phyloP scores from a whole-genome alignment of 2,329 filamentous ascomycete genomes.

The Lithohypha guttulata region DNA sequence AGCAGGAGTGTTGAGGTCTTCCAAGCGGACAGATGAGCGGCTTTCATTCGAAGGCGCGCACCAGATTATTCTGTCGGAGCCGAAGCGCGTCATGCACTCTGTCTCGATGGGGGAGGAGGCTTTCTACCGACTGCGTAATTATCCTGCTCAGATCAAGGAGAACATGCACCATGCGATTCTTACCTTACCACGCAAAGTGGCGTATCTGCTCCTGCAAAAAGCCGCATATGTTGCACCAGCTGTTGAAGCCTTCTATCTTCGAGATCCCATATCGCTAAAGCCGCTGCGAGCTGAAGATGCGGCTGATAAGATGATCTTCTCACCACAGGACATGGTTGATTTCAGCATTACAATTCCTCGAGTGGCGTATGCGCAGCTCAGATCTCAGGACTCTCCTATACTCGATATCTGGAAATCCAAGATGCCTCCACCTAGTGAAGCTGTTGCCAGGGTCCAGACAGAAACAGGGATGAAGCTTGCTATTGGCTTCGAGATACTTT shows the following conservation, averaged over 20 bases:
- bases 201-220: slow-evolving; percentile 63
- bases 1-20: slow-evolving; percentile 38
- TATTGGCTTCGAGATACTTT: slow-evolving; percentile 82
- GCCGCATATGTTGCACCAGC: slow-evolving; percentile 71
- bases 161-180: slow-evolving; percentile 67
- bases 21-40: slow-evolving; percentile 29
- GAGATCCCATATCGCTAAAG: slow-evolving; percentile 67
- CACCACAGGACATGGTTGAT: slow-evolving; percentile 67
- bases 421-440: slow-evolving; percentile 28
- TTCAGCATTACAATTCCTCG: slow-evolving; percentile 74
- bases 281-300: slow-evolving; percentile 50
- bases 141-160: slow-evolving; percentile 62
- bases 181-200: slow-evolving; percentile 69
- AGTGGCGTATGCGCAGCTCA: slow-evolving; percentile 81
- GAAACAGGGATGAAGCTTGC: slow-evolving; percentile 82
- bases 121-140: slow-evolving; percentile 77
- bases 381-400: slow-evolving; percentile 66
- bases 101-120: slow-evolving; percentile 72
- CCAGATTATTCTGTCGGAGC: slow-evolving; percentile 45
- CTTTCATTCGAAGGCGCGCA: slow-evolving; percentile 58
- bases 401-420: slow-evolving; percentile 47
- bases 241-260: slow-evolving; percentile 83
- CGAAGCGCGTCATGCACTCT: slow-evolving; percentile 56
- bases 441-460: slow-evolving; percentile 39
- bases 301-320: slow-evolving; percentile 48